Conservation (phyloP, 192 early-diverging fungal genomes). For the Dissophora ornata region DNA sequence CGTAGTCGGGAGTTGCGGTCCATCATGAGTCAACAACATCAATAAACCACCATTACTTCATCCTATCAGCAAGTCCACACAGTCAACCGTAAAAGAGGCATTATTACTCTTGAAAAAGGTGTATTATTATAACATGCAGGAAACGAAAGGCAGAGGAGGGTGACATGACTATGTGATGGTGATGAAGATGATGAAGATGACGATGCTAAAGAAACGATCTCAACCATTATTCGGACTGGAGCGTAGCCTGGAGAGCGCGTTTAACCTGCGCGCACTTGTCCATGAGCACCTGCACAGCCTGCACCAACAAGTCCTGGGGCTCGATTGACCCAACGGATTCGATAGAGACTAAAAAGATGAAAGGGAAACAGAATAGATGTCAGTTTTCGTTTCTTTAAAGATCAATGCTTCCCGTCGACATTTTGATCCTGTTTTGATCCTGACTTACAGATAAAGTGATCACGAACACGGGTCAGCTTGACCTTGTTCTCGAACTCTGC, state of each 20-base stretch:
- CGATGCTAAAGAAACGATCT: not conserved
- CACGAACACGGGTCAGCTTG: slow-evolving; percentile 86
- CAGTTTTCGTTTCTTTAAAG: too few species aligned
- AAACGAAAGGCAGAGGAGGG: not conserved
- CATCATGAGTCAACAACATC: slow-evolving; percentile 29
- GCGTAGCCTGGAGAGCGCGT: slow-evolving; percentile 64
- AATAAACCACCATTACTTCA: slow-evolving; percentile 2
- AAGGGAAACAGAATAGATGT: slow-evolving; percentile 4
- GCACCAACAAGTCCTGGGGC: slow-evolving; percentile 80
- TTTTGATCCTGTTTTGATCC: too few species aligned
- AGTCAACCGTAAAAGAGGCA: too few species aligned
- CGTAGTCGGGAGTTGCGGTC: slow-evolving; percentile 52
- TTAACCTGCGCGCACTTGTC: slow-evolving; percentile 83
- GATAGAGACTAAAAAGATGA: slow-evolving; percentile 70
- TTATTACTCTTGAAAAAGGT: not conserved
- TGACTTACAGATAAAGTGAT: slow-evolving; percentile 96
- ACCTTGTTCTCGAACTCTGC: slow-evolving; percentile 93
- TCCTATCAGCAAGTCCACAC: too few species aligned
- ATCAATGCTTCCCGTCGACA: too few species aligned
- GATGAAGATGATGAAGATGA: not conserved
- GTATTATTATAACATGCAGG: slow-evolving; percentile 12
- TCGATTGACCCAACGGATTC: slow-evolving; percentile 88
- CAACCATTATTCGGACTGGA: slow-evolving; percentile 46
- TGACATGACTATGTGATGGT: not conserved
- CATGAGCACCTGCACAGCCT: slow-evolving; percentile 82